Base-by-base conservation (phyloP, 768 basidiomycete genomes). In the Leucocoprinus birnbaumii region DNA sequence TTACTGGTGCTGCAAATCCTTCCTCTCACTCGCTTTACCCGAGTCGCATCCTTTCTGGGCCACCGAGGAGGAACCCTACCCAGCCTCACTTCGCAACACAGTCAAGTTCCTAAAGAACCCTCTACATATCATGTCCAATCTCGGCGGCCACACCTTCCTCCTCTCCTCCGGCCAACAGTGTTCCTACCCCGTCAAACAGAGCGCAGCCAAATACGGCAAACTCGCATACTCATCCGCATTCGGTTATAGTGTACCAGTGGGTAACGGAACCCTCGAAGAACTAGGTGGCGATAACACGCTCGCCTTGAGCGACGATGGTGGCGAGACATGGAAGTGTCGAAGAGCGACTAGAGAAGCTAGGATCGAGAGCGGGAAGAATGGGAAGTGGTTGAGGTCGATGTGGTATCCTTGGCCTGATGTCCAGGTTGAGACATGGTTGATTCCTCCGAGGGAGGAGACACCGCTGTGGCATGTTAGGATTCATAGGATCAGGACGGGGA, bases 1-100 rank as follows among this genome's bases (percentile, higher is more conserved):
- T 2, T 91, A 90, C 68, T 90, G 88, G 89, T 86, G 84, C 63
- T 89, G 86, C 73, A 88, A 89, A 63, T 84, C 86, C 1, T 90
- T 91, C 66, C 73, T 85, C 37, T 67, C 85, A 5, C 79, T 90
- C 14, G 73, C 86, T 5, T 74, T 88, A 2, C 81, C 86, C 1
- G 76, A 80, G 14, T 72, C 76, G 1, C 87, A 90, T 66, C 84
- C 86, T 1, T 90, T 89, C 77, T 91, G 87, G 89, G 62, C 79
- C 0, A 71, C 80, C 1, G 61, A 73, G n/a, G 88, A 90, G 64
- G 84, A 86, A 55, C 77, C 80, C 3, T 87, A 84, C 67, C 89
- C 87, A 0, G 57, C 58, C 14, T 67, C 71, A 4, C 66, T 82
- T 26, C 70, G 74, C 43, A 73, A 73, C 16, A 76, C 76, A 10